Base-by-base conservation (phyloP, 2,329 filamentous ascomycete genomes). In the Diplodia seriata region DNA sequence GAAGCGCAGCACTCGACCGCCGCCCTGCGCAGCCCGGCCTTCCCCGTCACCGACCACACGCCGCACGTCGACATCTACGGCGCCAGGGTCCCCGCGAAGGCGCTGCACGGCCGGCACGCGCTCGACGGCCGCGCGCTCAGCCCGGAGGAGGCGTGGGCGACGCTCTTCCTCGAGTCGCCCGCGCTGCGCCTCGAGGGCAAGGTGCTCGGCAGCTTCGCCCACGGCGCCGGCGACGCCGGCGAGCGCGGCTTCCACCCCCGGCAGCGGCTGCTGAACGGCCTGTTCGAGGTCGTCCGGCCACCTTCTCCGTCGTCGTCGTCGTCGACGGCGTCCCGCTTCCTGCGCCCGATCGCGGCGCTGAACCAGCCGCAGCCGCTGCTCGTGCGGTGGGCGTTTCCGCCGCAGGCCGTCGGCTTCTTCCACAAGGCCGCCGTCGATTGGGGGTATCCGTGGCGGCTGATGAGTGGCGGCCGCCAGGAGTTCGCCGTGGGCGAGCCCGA, bases 361-460 rank as follows among this genome's bases (percentile, higher is more conserved):
- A 26, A 26, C 26, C 36, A 11, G 36, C 31, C 43, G 8, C 15
- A 33, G 23, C 66, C 66, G 43, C 20, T 67, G 20, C 55, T 67
- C 43, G 36, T 67, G 47, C 29, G 20, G 8, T 67, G 66, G 66
- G 29, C 47, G 14, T 53, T 54, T 7, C 47, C 66, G 4, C n/a
- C 47, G 18, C 33, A 40, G 12, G 33, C 20, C 18, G 56, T 61
- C 9, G 66, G 29, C 47, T 53, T 55, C 15, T 26, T 61, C 38
- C 47, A 36, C 20, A 36, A n/a, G 11, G 54, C 43, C 7, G 55
- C 56, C n/a, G n/a, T 55, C 8, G 29, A 26, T 3, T 53, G 55
- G 66, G 66, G 56, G 20, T 67, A 67, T n/a, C 66, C 66, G 38
- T 67, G 66, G 66, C 66, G 66, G 8, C 40, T 67, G 15, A 62